phyloP scores from a whole-genome alignment of 192 early-diverging fungal genomes.

The Coemansia sp. region DNA sequence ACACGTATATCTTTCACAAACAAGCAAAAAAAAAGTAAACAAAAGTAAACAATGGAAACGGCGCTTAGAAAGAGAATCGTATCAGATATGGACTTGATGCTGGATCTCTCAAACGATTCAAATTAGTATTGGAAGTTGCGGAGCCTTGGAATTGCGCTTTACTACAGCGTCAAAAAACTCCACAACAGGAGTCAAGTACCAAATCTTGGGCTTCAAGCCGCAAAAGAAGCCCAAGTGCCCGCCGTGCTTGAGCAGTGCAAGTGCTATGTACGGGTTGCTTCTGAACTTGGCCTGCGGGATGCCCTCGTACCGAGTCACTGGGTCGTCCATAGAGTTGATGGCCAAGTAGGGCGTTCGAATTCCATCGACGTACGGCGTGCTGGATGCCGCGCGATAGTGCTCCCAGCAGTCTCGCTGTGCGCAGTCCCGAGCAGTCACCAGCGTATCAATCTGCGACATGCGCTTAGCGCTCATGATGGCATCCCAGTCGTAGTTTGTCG shows the following conservation, averaged over 20 bases:
- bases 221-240: slow-evolving; percentile 89
- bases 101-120: background rate
- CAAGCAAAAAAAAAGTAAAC: too few species aligned
- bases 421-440: slow-evolving; percentile 68
- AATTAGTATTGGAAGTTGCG: background rate
- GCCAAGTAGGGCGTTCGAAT: slow-evolving; percentile 78
- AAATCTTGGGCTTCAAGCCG: slow-evolving; percentile 38
- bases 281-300: slow-evolving; percentile 75
- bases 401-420: slow-evolving; percentile 82
- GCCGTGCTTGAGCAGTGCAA: slow-evolving; percentile 77
- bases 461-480: slow-evolving; percentile 59
- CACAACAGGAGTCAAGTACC: slow-evolving; percentile 64
- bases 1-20: too few species aligned
- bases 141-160: background rate
- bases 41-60: too few species aligned
- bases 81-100: background rate
- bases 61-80: too few species aligned
- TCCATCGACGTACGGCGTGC: slow-evolving; percentile 56
- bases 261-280: slow-evolving; percentile 74
- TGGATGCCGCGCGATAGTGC: slow-evolving; percentile 72
- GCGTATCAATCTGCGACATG: slow-evolving; percentile 81
- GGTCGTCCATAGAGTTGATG: slow-evolving; percentile 86
- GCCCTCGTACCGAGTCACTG: slow-evolving; percentile 66
- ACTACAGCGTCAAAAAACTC: slow-evolving; percentile 57
- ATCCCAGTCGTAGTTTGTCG: slow-evolving; percentile 49